These are phyloP conservation scores for Acanthochlamys bracteata DNA, from an alignment of 106 monocot genomes.

Conservation along the genomic window DNA sequence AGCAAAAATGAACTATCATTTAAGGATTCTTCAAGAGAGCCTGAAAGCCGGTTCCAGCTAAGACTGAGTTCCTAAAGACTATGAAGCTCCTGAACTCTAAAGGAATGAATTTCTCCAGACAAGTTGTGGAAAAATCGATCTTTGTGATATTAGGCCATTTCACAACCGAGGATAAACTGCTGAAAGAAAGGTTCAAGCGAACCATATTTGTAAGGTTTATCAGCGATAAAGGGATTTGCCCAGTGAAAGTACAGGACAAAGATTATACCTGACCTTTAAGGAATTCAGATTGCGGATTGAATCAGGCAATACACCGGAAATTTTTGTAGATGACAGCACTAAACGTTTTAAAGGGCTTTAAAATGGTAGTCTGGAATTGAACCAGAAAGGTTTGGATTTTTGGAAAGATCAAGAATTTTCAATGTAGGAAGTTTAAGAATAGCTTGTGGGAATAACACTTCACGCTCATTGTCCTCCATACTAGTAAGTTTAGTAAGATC, in stretches of 20 bases:
- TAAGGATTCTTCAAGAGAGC: constrained; percentile 14
- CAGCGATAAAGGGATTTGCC: constrained; percentile 40
- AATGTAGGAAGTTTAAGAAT: constrained; percentile 34
- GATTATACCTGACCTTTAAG: constrained; percentile 35
- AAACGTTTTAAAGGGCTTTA: constrained; percentile 25
- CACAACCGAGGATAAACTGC: constrained; percentile 22
- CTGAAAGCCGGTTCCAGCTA: constrained; percentile 32
- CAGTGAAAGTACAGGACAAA: constrained; percentile 29
- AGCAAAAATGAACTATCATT: constrained; percentile 23
- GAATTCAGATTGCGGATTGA: constrained; percentile 38
- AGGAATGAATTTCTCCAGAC: constrained; percentile 16
- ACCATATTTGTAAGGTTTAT: constrained; percentile 25
- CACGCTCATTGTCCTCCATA: constrained; percentile 20
- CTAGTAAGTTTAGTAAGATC: constrained; percentile 24
- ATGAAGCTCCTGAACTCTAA: constrained; percentile 1
- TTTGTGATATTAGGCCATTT: not conserved
- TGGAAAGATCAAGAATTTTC: constrained; percentile 31
- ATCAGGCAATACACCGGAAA: constrained; percentile 39
- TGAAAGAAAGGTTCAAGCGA: constrained; percentile 47
- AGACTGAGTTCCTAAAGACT: constrained; percentile 30
- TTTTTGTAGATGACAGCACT: constrained; percentile 22
- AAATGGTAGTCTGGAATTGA: constrained; percentile 21
- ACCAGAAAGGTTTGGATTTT: constrained; percentile 47
- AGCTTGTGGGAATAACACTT: constrained; percentile 26
- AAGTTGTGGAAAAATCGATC: constrained; percentile 12